A percentile compares a stretch with the other conserved stretches of the same genome.
Conservation (phyloP, 306 rosid species). For the Boehmeria nivea region DNA sequence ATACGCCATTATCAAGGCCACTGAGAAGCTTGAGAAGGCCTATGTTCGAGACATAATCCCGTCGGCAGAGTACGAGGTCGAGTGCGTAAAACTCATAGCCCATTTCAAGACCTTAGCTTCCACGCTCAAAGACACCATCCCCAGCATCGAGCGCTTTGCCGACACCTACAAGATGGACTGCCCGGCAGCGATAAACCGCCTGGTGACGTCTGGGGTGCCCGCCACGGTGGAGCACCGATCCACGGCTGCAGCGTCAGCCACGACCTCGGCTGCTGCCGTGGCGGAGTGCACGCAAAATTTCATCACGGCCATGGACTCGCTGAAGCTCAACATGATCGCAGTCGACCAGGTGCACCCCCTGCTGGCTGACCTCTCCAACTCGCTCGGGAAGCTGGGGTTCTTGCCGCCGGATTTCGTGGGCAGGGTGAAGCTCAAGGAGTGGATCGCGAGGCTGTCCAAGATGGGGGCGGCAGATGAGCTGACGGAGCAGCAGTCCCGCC, state of each 20-base stretch:
- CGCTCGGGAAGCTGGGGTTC: slow-evolving; percentile 62
- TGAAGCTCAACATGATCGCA: slow-evolving; percentile 86
- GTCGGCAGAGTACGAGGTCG: slow-evolving; percentile 67
- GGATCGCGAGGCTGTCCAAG: slow-evolving; percentile 80
- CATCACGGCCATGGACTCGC: slow-evolving; percentile 80
- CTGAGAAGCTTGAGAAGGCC: slow-evolving; percentile 94
- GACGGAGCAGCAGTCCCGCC: slow-evolving; percentile 86
- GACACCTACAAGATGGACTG: slow-evolving; percentile 96
- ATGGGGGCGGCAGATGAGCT: slow-evolving; percentile 94
- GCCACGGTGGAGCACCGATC: slow-evolving; percentile 92
- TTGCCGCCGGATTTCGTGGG: slow-evolving; percentile 84
- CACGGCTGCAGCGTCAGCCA: slow-evolving; percentile 39
- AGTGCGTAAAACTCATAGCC: slow-evolving; percentile 88
- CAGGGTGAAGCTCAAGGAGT: slow-evolving; percentile 77
- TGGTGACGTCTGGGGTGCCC: slow-evolving; percentile 77
- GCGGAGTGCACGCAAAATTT: slow-evolving; percentile 91
- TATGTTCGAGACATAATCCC: slow-evolving; percentile 75
- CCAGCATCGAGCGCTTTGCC: slow-evolving; percentile 83
- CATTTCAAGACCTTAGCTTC: slow-evolving; percentile 87
- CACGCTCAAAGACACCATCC: slow-evolving; percentile 80
- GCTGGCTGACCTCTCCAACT: slow-evolving; percentile 66
- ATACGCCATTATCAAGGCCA: slow-evolving; percentile 85
- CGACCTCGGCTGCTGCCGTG: slow-evolving; percentile 76
- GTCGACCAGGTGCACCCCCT: slow-evolving; percentile 94
- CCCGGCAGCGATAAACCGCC: slow-evolving; percentile 82